These are phyloP conservation scores for Erigeron canadensis DNA, from an alignment of 129 eudicot species.

Conservation along the genomic window DNA sequence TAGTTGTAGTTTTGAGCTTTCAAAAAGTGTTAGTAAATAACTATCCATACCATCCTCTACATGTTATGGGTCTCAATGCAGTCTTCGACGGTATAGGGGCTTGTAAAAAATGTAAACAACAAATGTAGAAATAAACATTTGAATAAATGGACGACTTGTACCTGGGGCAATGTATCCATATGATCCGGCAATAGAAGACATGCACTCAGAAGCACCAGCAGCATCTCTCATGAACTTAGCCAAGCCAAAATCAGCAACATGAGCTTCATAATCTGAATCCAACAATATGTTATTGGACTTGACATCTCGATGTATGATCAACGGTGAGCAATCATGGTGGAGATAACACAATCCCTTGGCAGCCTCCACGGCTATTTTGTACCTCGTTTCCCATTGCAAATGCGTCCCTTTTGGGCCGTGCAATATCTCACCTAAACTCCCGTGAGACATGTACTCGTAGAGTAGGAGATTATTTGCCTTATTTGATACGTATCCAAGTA, in stretches of 20 bases:
- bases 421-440: slow-evolving; percentile 90
- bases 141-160: slow-evolving; percentile 20
- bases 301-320: slow-evolving; percentile 85
- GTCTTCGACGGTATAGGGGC: neutral
- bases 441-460: slow-evolving; percentile 90
- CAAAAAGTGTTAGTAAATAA: too few species aligned
- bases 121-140: neutral
- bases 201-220: slow-evolving; percentile 74
- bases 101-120: slow-evolving; percentile 4
- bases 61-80: too few species aligned
- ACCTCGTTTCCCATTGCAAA: slow-evolving; percentile 82
- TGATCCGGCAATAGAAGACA: slow-evolving; percentile 96
- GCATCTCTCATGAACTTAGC: slow-evolving; percentile 78
- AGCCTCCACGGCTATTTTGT: slow-evolving; percentile 70
- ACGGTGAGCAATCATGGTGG: slow-evolving; percentile 94
- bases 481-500: slow-evolving; percentile 75
- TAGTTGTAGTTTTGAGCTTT: neutral
- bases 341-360: slow-evolving; percentile 91
- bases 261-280: slow-evolving; percentile 87
- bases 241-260: slow-evolving; percentile 95
- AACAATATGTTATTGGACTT: slow-evolving; percentile 77
- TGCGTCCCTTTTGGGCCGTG: slow-evolving; percentile 80
- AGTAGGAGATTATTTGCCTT: slow-evolving; percentile 62
- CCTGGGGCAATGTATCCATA: slow-evolving; percentile 98
- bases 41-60: too few species aligned